These are phyloP conservation scores for Metarhizium sp. DNA, from an alignment of 2,329 filamentous ascomycete genomes.

Conservation along the genomic window DNA sequence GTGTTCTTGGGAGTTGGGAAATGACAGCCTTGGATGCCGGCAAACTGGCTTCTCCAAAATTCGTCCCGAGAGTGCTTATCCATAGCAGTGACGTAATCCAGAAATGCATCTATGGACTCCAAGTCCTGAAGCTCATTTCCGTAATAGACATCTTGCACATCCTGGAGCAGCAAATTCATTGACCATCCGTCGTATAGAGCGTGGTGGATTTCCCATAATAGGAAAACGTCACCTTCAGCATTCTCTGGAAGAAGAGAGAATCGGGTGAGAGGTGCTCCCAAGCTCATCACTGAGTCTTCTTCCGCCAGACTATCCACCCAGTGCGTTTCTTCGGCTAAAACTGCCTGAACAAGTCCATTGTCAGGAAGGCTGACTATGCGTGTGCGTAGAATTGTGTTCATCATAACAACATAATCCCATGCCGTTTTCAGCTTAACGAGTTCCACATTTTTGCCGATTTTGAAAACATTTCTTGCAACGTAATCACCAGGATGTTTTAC, in stretches of 20 bases:
- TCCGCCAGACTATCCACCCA: background rate
- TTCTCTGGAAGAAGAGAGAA: conserved; percentile 1
- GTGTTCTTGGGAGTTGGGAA: conserved; percentile 4
- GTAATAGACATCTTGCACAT: conserved; percentile 9
- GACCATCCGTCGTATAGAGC: conserved; percentile 44
- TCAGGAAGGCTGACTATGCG: conserved; percentile 6
- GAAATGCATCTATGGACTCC: conserved; percentile 26
- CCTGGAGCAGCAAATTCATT: conserved; percentile 25
- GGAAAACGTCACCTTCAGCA: background rate
- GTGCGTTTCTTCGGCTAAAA: conserved; percentile 2
- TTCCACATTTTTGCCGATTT: conserved; percentile 6
- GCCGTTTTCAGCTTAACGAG: conserved; percentile 3
- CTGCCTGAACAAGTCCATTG: conserved; percentile 7
- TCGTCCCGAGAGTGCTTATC: conserved; percentile 13
- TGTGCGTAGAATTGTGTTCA: conserved; percentile 8
- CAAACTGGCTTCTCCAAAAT: conserved; percentile 32
- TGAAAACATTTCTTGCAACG: conserved; percentile 7
- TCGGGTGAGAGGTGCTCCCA: conserved; percentile 8
- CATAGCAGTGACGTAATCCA: conserved; percentile 29
- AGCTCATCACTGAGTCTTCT: conserved; percentile 6
- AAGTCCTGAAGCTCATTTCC: background rate
- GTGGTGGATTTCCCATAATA: conserved; percentile 22
- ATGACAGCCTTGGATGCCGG: conserved; percentile 10
- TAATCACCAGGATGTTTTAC: conserved; percentile 8
- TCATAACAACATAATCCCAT: conserved; percentile 9